These are phyloP conservation scores for Flaveria robusta DNA, from an alignment of 129 eudicot species.

Conservation along the genomic window DNA sequence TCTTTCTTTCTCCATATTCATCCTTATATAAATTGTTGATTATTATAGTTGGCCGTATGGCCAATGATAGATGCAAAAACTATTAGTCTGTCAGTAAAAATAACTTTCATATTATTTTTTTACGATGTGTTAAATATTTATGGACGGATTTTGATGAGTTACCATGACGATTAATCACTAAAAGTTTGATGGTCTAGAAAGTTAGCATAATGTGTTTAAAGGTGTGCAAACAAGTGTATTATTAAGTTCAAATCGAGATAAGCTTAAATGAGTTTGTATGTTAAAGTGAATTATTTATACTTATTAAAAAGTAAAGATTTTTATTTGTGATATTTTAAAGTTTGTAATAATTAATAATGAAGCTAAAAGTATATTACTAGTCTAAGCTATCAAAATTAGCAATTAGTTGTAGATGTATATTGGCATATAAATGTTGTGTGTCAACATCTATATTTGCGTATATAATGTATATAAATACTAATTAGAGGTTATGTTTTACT, in stretches of 20 bases:
- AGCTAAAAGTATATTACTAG: not conserved
- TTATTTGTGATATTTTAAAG: too few relatives aligned
- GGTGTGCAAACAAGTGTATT: not conserved
- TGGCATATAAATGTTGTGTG: too few relatives aligned
- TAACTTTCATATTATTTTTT: not conserved
- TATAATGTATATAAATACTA: not conserved
- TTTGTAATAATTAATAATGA: too few relatives aligned
- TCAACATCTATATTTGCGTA: not conserved
- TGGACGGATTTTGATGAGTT: not conserved
- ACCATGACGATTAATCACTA: not conserved
- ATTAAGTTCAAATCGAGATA: too few relatives aligned
- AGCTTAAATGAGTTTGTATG: not conserved
- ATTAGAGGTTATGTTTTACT: not conserved
- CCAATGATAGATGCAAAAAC: too few relatives aligned
- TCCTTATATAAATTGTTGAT: not conserved
- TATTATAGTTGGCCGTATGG: not conserved
- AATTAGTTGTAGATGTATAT: too few relatives aligned
- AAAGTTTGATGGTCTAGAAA: not conserved
- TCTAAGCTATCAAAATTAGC: not conserved
- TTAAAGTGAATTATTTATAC: not conserved
- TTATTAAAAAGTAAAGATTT: too few relatives aligned
- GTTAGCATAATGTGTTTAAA: not conserved
- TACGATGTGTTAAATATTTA: not conserved
- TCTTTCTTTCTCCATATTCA: slow-evolving; percentile 1
- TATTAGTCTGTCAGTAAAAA: not conserved